phyloP scores from a whole-genome alignment of 805 yeast species.

The Wickerhamomyces ciferrii region DNA sequence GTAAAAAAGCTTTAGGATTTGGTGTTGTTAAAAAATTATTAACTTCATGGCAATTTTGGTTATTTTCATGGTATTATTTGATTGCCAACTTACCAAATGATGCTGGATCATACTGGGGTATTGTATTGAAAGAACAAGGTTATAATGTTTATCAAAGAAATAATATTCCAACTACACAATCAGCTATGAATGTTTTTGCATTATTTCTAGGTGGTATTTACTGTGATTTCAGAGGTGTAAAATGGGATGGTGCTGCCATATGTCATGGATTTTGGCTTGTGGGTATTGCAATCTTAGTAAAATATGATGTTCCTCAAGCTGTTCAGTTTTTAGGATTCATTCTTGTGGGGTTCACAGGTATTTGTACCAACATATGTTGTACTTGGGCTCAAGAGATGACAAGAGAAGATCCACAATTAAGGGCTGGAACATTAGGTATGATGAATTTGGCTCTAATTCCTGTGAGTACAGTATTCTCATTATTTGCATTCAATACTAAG shows the following conservation, averaged over 20 bases:
- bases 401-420: slow-evolving; percentile 17
- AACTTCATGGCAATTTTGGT: slow-evolving; percentile 2
- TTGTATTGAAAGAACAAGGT: slow-evolving; percentile 1
- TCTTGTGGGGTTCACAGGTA: not conserved
- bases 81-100: not conserved
- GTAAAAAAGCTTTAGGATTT: not conserved
- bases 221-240: not conserved
- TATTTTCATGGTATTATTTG: not conserved
- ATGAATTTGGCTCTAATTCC: slow-evolving; percentile 13
- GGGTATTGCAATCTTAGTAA: not conserved
- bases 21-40: not conserved
- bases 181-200: not conserved
- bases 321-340: not conserved
- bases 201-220: not conserved
- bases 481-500: slow-evolving; percentile 12
- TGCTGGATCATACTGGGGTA: slow-evolving; percentile 1
- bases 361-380: slow-evolving; percentile 2
- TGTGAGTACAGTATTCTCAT: slow-evolving; percentile 7
- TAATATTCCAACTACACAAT: slow-evolving; percentile 1
- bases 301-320: slow-evolving; percentile 1
- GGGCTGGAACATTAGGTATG: slow-evolving; percentile 18
- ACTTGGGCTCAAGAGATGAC: slow-evolving; percentile 20
- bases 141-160: slow-evolving; percentile 1
- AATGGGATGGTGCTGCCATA: slow-evolving; percentile 1
- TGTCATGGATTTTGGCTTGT: not conserved